Percentiles rank a stretch among this genome's conserved stretches.
Conservation (phyloP, 2,329 filamentous ascomycete species). For the Pyricularia pennisetigena region DNA sequence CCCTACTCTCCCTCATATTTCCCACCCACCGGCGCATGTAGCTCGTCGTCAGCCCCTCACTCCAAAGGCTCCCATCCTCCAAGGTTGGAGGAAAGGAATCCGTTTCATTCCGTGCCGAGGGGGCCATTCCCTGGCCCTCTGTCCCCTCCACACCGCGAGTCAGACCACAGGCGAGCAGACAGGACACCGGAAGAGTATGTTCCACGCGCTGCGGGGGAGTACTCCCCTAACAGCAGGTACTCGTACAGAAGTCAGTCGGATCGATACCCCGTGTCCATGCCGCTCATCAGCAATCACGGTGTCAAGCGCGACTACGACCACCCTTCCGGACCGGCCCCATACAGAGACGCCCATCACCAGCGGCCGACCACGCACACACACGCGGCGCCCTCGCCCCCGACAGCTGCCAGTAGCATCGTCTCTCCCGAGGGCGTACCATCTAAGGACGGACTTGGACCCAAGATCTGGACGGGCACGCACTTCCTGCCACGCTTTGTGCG, state of each 20-base stretch:
- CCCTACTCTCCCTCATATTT: conserved; percentile 37
- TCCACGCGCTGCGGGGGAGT: conserved; percentile 24
- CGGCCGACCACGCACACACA: conserved; percentile 12
- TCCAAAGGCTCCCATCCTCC: conserved; percentile 34
- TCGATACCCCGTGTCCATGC: conserved; percentile 2
- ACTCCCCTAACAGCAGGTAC: conserved; percentile 33
- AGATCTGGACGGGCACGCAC: conserved; percentile 60
- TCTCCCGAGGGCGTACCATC: conserved; percentile 37
- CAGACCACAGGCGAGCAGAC: conserved; percentile 14
- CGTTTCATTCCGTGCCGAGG: conserved; percentile 18
- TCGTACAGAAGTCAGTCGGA: conserved; percentile 1
- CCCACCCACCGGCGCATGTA: conserved; percentile 21
- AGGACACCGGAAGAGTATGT: conserved; percentile 19
- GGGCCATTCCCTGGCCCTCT: conserved; percentile 29
- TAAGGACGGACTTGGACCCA: conserved; percentile 54
- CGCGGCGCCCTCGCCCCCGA: conserved; percentile 17
- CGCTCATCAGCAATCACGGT: conserved; percentile 14
- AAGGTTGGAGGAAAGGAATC: conserved; percentile 32
- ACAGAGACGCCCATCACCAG: conserved; percentile 4
- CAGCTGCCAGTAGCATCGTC: conserved; percentile 18
- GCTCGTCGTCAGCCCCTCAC: conserved; percentile 19
- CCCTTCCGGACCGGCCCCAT: background rate
- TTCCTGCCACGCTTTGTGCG: conserved; percentile 57
- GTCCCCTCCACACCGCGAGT: conserved; percentile 33
- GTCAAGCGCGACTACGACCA: background rate